These are phyloP conservation scores for Raffaelea ambrosiae DNA, from an alignment of 2,329 filamentous ascomycete genomes.

Conservation along the genomic window DNA sequence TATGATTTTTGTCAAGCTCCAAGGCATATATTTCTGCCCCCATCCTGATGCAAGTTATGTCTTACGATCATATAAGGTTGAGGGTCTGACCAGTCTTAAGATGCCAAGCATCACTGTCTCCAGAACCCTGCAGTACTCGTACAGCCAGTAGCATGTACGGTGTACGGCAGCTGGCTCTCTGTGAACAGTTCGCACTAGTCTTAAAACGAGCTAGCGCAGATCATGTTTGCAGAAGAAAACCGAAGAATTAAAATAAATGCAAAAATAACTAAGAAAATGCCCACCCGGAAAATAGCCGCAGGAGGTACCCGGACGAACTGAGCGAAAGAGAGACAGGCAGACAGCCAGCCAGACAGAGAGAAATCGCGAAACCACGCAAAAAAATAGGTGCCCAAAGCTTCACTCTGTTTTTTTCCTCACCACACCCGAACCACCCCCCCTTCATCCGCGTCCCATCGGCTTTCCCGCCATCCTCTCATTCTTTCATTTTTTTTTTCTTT, in stretches of 20 bases:
- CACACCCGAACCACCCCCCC: not conserved
- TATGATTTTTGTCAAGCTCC: too few species aligned
- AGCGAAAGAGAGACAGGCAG: not conserved
- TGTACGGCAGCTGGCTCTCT: too few species aligned
- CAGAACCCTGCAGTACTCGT: too few species aligned
- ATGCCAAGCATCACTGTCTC: too few species aligned
- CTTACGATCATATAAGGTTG: too few species aligned
- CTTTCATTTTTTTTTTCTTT: not conserved
- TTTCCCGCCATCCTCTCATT: not conserved
- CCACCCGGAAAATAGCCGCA: slow-evolving; percentile 15
- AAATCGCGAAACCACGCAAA: slow-evolving; percentile 4
- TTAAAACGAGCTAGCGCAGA: not conserved
- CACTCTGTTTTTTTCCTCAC: not conserved
- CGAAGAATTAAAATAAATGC: slow-evolving; percentile 3
- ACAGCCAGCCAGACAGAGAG: slow-evolving; percentile 1
- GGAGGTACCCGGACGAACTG: slow-evolving; percentile 3
- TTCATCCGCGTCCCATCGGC: not conserved
- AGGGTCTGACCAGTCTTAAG: too few species aligned
- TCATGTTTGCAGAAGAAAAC: not conserved
- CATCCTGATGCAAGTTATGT: too few species aligned
- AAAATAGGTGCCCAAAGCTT: not conserved
- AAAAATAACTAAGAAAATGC: slow-evolving; percentile 1
- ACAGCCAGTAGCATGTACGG: too few species aligned
- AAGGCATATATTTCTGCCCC: too few species aligned
- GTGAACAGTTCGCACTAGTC: too few species aligned